Evolutionary conservation across 2,329 filamentous ascomycete genomes (phyloP).

Genomic region (Xylariomycetidae sp.): DNA sequence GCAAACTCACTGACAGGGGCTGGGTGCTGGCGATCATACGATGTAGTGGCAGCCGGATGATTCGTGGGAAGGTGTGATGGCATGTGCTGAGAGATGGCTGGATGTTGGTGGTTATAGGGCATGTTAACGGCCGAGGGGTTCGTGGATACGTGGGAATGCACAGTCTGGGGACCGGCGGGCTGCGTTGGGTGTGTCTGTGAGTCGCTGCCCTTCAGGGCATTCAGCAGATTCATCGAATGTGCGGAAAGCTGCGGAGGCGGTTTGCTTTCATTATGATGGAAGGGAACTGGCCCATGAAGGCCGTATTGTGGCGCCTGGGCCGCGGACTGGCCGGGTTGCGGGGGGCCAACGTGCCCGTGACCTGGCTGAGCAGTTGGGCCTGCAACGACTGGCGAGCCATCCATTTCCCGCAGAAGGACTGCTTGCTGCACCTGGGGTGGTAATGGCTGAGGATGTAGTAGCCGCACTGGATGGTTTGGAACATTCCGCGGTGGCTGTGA

Average conservation of each 20-base stretch:
- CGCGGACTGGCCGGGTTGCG: constrained; percentile 7
- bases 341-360: constrained; percentile 11
- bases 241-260: constrained; percentile 16
- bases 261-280: constrained; percentile 6
- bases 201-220: constrained; percentile 33
- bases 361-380: constrained; percentile 14
- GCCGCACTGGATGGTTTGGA: constrained; percentile 25
- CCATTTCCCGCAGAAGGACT: constrained; percentile 37
- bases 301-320: constrained; percentile 2
- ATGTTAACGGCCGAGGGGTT: no score
- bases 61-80: no score
- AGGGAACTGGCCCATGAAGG: constrained; percentile 13
- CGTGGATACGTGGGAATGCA: constrained; percentile 7
- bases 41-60: constrained; percentile 4
- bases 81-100: no score
- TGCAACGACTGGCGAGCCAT: constrained; percentile 26
- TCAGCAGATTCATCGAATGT: constrained; percentile 30
- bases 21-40: constrained; percentile 10
- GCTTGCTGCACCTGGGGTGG: constrained; percentile 51
- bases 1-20: constrained; percentile 8
- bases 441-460: constrained; percentile 42
- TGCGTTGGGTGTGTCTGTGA: constrained; percentile 11
- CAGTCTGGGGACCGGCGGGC: constrained; percentile 7
- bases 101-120: no score
- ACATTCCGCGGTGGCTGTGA: constrained; percentile 21